Percentiles rank a stretch among this genome's conserved stretches.
Evolutionary conservation across 106 monocot genomes (phyloP).

Genomic region (Dactylorhiza incarnata): DNA sequence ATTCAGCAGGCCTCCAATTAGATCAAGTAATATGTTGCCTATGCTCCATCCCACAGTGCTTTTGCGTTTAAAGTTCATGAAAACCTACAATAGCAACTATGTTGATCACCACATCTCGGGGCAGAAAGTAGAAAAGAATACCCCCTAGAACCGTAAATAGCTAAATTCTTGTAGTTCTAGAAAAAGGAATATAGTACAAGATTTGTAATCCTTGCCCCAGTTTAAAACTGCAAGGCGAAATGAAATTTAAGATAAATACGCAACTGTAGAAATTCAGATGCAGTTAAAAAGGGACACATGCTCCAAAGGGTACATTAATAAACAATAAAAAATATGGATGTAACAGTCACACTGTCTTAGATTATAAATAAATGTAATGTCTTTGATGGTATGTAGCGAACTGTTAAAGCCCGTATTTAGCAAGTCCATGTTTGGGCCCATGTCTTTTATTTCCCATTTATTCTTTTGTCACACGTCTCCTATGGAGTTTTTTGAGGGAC

Average conservation of each 20-base stretch:
- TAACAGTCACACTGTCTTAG: not conserved
- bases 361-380: not conserved
- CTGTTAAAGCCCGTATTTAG: not conserved
- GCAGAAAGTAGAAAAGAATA: not conserved
- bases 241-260: not conserved
- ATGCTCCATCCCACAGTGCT: conserved; percentile 85
- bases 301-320: not conserved
- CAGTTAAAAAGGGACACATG: not conserved
- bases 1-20: conserved; percentile 54
- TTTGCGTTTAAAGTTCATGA: conserved; percentile 70
- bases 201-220: not conserved
- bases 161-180: not conserved
- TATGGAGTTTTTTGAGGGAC: too few relatives aligned
- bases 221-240: not conserved
- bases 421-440: too few relatives aligned
- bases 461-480: too few relatives aligned
- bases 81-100: conserved; percentile 24
- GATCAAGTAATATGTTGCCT: conserved; percentile 72
- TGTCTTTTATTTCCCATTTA: too few relatives aligned
- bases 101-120: not conserved
- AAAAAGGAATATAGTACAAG: not conserved
- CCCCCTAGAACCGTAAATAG: too few relatives aligned
- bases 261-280: not conserved
- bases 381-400: not conserved
- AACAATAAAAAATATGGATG: not conserved